phyloP scores from a whole-genome alignment of 768 basidiomycete genomes.

The Tricholoma flavovirens region DNA sequence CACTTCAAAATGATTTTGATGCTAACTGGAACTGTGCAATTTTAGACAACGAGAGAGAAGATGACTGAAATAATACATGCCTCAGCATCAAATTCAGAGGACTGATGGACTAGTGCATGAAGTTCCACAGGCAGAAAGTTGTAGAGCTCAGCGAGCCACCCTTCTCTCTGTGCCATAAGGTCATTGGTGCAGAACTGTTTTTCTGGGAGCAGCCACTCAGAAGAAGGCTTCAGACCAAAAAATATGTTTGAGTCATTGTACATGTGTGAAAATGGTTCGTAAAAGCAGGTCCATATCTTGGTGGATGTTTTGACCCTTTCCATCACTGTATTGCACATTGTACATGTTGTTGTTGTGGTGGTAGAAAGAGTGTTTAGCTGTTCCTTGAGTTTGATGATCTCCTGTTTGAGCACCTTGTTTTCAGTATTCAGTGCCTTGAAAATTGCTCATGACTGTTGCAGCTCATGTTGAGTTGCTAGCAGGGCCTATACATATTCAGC shows the following conservation, averaged over 20 bases:
- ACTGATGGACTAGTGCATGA: no score
- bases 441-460: not conserved
- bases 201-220: not conserved
- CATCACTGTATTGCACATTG: not conserved
- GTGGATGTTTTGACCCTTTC: not conserved
- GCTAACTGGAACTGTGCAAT: not conserved
- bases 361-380: not conserved
- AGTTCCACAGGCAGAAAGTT: not conserved
- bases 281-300: not conserved
- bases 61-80: not conserved
- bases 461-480: not conserved
- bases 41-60: not conserved
- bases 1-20: not conserved
- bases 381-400: not conserved
- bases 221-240: not conserved
- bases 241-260: not conserved
- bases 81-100: not conserved
- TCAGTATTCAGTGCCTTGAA: not conserved
- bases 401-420: not conserved
- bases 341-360: not conserved
- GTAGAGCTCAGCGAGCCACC: not conserved
- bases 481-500: not conserved
- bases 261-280: not conserved
- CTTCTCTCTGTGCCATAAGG: not conserved
- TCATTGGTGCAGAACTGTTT: not conserved